Conservation (phyloP, 23 red algal species). For the Pyropia yezoensis region DNA sequence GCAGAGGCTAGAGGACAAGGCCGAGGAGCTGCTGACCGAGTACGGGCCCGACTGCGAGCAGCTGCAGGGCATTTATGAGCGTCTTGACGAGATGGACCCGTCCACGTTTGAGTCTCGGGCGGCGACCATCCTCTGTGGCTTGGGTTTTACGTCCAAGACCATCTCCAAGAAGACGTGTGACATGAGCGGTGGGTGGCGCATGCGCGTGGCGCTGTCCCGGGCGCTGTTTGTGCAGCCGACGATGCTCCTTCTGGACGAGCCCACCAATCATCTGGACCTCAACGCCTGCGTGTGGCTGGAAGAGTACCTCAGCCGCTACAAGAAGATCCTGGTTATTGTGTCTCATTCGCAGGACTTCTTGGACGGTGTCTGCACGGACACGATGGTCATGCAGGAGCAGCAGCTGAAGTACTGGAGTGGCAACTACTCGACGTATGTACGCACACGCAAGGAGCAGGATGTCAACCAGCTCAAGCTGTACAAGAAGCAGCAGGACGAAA, state of each 20-base stretch:
- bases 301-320: conserved; percentile 65
- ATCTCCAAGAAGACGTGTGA: conserved; percentile 61
- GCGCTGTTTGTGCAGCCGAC: conserved; percentile 86
- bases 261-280: conserved; percentile 96
- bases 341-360: conserved; percentile 85
- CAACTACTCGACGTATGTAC: conserved; percentile 80
- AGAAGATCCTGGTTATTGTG: conserved; percentile 89
- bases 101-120: conserved; percentile 79
- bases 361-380: conserved; percentile 86
- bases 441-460: conserved; percentile 78
- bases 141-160: conserved; percentile 73
- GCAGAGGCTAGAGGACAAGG: conserved; percentile 31
- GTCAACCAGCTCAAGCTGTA: conserved; percentile 71
- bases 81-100: conserved; percentile 71
- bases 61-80: conserved; percentile 68
- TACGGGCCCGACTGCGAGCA: conserved; percentile 48
- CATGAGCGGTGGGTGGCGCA: conserved; percentile 93
- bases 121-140: conserved; percentile 72
- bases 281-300: conserved; percentile 86
- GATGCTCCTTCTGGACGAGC: conserved; percentile 92
- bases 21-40: conserved; percentile 44
- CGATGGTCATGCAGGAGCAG: conserved; percentile 87
- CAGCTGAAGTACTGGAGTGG: conserved; percentile 85
- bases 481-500: conserved; percentile 75
- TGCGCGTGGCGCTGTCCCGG: conserved; percentile 86